Conservation (phyloP, 2,329 filamentous ascomycete species). For the Penicillium psychrosexuale region DNA sequence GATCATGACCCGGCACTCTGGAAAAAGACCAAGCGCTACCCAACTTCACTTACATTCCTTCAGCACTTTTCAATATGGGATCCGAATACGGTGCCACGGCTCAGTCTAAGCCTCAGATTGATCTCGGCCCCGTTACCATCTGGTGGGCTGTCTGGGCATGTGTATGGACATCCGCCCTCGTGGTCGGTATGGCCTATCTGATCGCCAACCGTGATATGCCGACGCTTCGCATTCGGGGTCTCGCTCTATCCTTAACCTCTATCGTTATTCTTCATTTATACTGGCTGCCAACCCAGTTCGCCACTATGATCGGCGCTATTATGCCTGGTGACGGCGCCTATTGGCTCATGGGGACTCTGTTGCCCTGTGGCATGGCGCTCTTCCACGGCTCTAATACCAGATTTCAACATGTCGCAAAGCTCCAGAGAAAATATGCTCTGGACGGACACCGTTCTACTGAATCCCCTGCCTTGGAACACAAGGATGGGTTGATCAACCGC, state of each 20-base stretch:
- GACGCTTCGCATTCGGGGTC: constrained; percentile 39
- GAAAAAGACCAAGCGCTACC: constrained; percentile 9
- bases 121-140: constrained; percentile 24
- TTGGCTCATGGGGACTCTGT: constrained; percentile 65
- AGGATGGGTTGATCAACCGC: constrained; percentile 19
- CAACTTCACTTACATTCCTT: constrained; percentile 17
- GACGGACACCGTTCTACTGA: constrained; percentile 8
- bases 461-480: constrained; percentile 1
- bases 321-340: constrained; percentile 56
- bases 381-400: constrained; percentile 64
- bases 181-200: constrained; percentile 32
- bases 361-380: constrained; percentile 63
- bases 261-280: constrained; percentile 41
- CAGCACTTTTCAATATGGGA: constrained; percentile 24
- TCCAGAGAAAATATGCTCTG: constrained; percentile 49
- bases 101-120: constrained; percentile 23
- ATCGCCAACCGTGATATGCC: constrained; percentile 34
- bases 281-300: constrained; percentile 35
- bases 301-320: constrained; percentile 34
- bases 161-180: constrained; percentile 35
- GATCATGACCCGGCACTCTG: not conserved
- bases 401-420: constrained; percentile 57
- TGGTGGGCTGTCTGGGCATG: constrained; percentile 30
- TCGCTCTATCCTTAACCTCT: constrained; percentile 36
- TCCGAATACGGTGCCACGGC: constrained; percentile 30